Conservation (phyloP, 306 rosid genomes). For the Dryas drummondii region DNA sequence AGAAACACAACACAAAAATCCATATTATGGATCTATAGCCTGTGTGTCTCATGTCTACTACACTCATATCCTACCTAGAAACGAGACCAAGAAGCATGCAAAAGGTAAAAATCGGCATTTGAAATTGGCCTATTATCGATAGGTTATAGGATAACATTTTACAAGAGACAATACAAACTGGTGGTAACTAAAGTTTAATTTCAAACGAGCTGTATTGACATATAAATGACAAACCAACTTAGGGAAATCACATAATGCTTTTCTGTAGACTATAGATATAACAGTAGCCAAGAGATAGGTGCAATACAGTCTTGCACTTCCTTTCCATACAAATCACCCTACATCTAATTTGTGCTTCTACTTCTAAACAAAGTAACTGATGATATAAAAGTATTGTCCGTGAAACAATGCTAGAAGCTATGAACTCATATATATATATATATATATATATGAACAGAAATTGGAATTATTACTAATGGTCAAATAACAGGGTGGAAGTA, state of each 20-base stretch:
- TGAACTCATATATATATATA: neutral
- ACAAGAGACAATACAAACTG: too few species aligned
- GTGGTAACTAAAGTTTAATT: neutral
- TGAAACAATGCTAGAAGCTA: neutral
- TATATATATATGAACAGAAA: neutral
- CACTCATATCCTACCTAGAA: neutral
- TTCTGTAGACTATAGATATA: neutral
- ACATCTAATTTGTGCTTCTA: neutral
- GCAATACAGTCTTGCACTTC: neutral
- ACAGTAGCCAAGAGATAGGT: neutral
- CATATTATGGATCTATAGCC: neutral
- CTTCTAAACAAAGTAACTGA: neutral
- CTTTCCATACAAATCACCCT: neutral
- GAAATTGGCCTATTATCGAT: neutral
- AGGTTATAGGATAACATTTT: neutral
- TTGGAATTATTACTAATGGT: neutral
- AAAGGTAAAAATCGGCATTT: neutral
- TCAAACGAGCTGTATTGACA: neutral
- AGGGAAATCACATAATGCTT: neutral
- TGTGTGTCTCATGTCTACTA: too few species aligned
- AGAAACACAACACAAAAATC: neutral
- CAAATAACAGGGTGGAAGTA: slow-evolving; percentile 4
- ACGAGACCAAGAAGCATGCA: neutral
- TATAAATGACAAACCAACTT: neutral
- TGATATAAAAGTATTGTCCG: neutral